These are phyloP conservation scores for Lignosus rhinocerotis DNA, from an alignment of 1,284 basidiomycete genomes.

Conservation along the genomic window DNA sequence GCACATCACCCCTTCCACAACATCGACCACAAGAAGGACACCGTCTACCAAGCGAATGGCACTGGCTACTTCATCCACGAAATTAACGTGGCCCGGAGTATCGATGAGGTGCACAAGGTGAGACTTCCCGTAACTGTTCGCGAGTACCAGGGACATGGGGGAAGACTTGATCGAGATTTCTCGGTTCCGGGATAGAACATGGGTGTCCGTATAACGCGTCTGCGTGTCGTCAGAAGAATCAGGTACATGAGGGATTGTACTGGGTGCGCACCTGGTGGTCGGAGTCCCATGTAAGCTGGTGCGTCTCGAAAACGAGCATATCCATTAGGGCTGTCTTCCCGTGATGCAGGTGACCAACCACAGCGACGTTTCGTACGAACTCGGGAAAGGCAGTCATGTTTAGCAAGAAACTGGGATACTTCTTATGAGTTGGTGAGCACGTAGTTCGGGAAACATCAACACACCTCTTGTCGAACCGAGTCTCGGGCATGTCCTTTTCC, in stretches of 20 bases:
- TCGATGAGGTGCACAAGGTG: slow-evolving; percentile 94
- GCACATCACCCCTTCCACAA: slow-evolving; percentile 94
- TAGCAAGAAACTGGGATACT: slow-evolving; percentile 74
- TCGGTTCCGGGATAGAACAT: slow-evolving; percentile 84
- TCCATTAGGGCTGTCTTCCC: slow-evolving; percentile 97
- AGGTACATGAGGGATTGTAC: slow-evolving; percentile 23
- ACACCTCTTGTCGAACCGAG: slow-evolving; percentile 91
- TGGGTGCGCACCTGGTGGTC: slow-evolving; percentile 71
- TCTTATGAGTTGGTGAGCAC: slow-evolving; percentile 11
- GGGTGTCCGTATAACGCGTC: slow-evolving; percentile 96
- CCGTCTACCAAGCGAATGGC: slow-evolving; percentile 91
- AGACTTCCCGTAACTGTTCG: slow-evolving; percentile 89
- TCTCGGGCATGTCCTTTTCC: slow-evolving; percentile 92
- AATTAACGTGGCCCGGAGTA: slow-evolving; percentile 98
- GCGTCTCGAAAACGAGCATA: slow-evolving; percentile 96
- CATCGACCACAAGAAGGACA: slow-evolving; percentile 92
- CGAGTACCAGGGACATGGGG: slow-evolving; percentile 91
- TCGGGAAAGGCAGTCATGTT: slow-evolving; percentile 92
- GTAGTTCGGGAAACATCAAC: slow-evolving; percentile 28
- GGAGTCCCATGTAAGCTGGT: slow-evolving; percentile 91
- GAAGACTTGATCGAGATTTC: slow-evolving; percentile 96
- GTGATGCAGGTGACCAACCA: slow-evolving; percentile 96
- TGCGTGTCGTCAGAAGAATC: slow-evolving; percentile 24
- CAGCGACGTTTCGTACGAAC: slow-evolving; percentile 93
- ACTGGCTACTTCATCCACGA: slow-evolving; percentile 94